Evolutionary conservation across 228 moss, liverwort and hornwort genomes (phyloP), one percentile per base, ranked within the genome.

Genomic region (Sphagnum fallax): DNA sequence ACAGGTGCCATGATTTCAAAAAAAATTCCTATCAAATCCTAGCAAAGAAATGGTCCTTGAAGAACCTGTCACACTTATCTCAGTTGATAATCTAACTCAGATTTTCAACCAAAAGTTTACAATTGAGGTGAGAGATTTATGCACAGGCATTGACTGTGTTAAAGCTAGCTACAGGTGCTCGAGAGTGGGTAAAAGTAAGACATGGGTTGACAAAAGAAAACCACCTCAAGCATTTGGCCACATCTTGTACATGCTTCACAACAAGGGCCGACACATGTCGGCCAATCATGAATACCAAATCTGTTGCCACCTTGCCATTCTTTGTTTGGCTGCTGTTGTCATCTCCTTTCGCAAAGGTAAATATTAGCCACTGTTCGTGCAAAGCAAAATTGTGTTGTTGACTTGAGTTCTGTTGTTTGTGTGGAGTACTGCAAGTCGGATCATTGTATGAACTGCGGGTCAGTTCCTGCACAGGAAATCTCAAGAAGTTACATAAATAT

Each of bases 331-430:
- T 70, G 12, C 12, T 12, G 12, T 8, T 55, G 48, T 62, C 53
- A 68, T 61, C 72, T 74, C 68, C 81, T 58, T 16, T 51, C 67
- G 68, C 74, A 63, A 89, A 83, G 4, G 81, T 79, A 58, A 89
- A 89, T 58, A 86, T 55, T 47, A 89, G 69, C 89, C 89, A 89
- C 71, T 86, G 89, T 69, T 86, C 79, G 72, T 89, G 89, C 63
- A 77, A 76, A 50, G 86, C 73, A 75, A 81, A 79, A 62, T 89
- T 86, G 2, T 32, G 32, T 32, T 32, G 32, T 32, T 32, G 32
- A 32, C 32, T 32, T 32, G 32, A 32, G 32, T 32, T 32, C 32
- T 32, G 32, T 32, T 32, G 32, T 32, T 32, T 2, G 2, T 3
- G 2, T 32, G 32, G 32, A 32, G 32, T 32, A 32, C 32, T 32